These are phyloP conservation scores for Cercospora sojina DNA, from an alignment of 2,329 filamentous ascomycete genomes.

Conservation along the genomic window DNA sequence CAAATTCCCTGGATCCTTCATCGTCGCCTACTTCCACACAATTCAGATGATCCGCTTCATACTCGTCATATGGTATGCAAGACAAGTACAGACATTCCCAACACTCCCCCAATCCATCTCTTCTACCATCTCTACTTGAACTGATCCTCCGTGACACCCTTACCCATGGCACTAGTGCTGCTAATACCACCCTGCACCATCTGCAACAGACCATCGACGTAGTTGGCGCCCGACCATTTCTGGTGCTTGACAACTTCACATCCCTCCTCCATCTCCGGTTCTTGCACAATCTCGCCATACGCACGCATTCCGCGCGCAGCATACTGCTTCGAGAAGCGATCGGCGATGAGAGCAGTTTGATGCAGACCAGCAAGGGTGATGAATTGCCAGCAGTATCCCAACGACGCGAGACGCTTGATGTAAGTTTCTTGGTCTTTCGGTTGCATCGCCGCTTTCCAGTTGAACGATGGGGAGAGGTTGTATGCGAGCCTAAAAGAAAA, in stretches of 20 bases:
- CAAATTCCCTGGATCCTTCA: background rate
- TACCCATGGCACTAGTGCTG: constrained; percentile 92
- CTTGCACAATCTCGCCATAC: constrained; percentile 95
- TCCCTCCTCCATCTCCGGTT: constrained; percentile 88
- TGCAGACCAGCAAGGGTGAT: constrained; percentile 98
- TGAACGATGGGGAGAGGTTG: constrained; percentile 98
- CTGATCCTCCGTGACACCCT: constrained; percentile 96
- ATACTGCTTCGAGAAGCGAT: constrained; percentile 84
- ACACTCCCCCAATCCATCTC: background rate
- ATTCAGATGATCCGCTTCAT: background rate
- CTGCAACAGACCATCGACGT: constrained; percentile 91
- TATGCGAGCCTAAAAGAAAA: constrained; percentile 71
- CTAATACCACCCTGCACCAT: constrained; percentile 94
- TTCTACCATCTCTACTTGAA: constrained; percentile 51
- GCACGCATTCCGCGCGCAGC: constrained; percentile 76
- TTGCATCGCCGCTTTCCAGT: constrained; percentile 98
- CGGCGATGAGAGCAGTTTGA: constrained; percentile 87
- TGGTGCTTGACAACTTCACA: constrained; percentile 98
- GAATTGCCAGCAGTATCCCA: constrained; percentile 99
- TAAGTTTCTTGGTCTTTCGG: constrained; percentile 93
- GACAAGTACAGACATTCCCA: background rate
- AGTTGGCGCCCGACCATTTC: constrained; percentile 96
- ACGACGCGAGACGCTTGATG: constrained; percentile 78
- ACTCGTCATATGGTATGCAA: background rate
- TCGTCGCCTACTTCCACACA: background rate